Percentiles rank a stretch among this genome's conserved stretches.
Evolutionary conservation across 2,329 filamentous ascomycete genomes (phyloP).

Genomic region (Sclerotiophoma versabilis): DNA sequence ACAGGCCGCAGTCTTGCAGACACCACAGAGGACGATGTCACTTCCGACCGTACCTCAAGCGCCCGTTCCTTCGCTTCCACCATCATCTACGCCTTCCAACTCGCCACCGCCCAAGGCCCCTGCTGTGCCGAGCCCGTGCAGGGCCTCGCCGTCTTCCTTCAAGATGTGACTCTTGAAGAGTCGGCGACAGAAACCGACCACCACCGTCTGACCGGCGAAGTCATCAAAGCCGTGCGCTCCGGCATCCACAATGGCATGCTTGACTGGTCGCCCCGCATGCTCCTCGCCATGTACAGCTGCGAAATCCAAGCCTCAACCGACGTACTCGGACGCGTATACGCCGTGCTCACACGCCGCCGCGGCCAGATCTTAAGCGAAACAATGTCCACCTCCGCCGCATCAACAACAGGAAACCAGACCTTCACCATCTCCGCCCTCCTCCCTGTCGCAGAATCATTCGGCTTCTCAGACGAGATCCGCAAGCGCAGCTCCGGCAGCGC

Average conservation of each 20-base stretch:
- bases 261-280: slow-evolving; percentile 93
- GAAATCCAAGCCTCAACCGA: slow-evolving; percentile 97
- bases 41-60: slow-evolving; percentile 38
- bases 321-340: slow-evolving; percentile 93
- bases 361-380: slow-evolving; percentile 88
- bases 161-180: slow-evolving; percentile 72
- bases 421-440: slow-evolving; percentile 90
- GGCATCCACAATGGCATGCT: slow-evolving; percentile 86
- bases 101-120: slow-evolving; percentile 86
- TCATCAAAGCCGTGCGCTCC: slow-evolving; percentile 87
- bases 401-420: slow-evolving; percentile 90
- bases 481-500: slow-evolving; percentile 92
- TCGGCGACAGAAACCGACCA: slow-evolving; percentile 65
- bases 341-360: slow-evolving; percentile 92
- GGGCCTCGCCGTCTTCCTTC: slow-evolving; percentile 88
- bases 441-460: slow-evolving; percentile 93
- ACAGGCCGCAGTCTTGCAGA: slow-evolving; percentile 1
- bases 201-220: slow-evolving; percentile 86
- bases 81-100: slow-evolving; percentile 91
- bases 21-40: slow-evolving; percentile 41
- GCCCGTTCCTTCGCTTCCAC: slow-evolving; percentile 84
- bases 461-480: slow-evolving; percentile 94
- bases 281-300: slow-evolving; percentile 97
- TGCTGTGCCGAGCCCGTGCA: slow-evolving; percentile 93
- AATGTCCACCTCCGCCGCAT: slow-evolving; percentile 94